These are phyloP conservation scores for Karstenula rhodostoma DNA, from an alignment of 2,329 filamentous ascomycete species.

Conservation along the genomic window DNA sequence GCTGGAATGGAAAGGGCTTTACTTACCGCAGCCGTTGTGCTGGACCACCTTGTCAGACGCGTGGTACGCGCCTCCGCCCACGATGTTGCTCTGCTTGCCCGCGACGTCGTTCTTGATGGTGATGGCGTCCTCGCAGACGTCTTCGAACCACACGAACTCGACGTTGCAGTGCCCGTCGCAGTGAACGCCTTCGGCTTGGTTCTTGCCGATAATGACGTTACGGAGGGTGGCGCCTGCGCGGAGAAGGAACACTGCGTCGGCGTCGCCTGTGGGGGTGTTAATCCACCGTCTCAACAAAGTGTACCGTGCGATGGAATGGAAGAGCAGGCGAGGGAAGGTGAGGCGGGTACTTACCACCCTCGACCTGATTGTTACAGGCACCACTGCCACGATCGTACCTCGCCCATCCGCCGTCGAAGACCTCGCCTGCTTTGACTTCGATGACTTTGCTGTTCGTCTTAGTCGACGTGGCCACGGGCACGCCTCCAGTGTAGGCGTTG, in stretches of 20 bases:
- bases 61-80: constrained; percentile 50
- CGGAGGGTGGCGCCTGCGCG: constrained; percentile 58
- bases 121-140: constrained; percentile 51
- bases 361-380: constrained; percentile 32
- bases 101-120: constrained; percentile 41
- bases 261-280: constrained; percentile 30
- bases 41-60: constrained; percentile 52
- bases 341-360: constrained; percentile 25
- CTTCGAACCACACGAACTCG: constrained; percentile 54
- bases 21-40: constrained; percentile 44
- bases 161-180: constrained; percentile 58
- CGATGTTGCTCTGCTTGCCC: constrained; percentile 47
- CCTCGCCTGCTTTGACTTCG: constrained; percentile 31
- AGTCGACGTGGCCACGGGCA: constrained; percentile 33
- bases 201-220: constrained; percentile 62
- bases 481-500: constrained; percentile 34
- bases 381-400: constrained; percentile 37
- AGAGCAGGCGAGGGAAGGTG: background rate
- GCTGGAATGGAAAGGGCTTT: background rate
- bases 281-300: background rate
- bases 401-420: constrained; percentile 35
- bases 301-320: background rate
- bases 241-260: constrained; percentile 61
- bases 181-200: constrained; percentile 62
- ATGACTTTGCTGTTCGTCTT: constrained; percentile 40